Evolutionary conservation across 352 stramenopile species (phyloP), one percentile per base, ranked within the genome.

Genomic region (Halophytophthora polymorphica): DNA sequence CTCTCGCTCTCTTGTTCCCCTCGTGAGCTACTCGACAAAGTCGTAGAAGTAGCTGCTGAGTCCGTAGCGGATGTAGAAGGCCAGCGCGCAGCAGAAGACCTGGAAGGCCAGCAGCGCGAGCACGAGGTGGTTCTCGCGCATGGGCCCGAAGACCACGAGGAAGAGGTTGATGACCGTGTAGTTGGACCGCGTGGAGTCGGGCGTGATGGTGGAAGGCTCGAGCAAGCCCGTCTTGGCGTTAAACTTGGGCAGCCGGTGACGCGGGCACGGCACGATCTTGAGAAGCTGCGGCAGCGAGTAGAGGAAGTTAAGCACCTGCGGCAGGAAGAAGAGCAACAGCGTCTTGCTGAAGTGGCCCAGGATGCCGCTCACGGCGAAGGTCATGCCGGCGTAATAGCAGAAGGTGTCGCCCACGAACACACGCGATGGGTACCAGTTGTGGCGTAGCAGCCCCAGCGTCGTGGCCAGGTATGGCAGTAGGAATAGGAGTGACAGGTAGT

Each of bases 351-450:
- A 99, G 72, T 99, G 96, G 23, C 97, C 92, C 35, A 98, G 64
- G 47, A 98, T 97, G 21, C 89, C 93, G 11, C 95, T 92, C 19
- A 98, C 96, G 0, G 97, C 97, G 71, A 99, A 98, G 1, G 95
- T 98, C 95, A 99, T 99, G 33, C 97, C 97, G 4, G 96, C 95
- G 69, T 98, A 99, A 72, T 99, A 99, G 65, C 96, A 99, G 66
- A 98, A 99, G 12, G 97, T 99, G 70, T 99, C 97, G 2, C 97
- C 97, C 14, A 99, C 97, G 71, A 99, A 99, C 7, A 98, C 92
- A 15, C 71, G 76, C 29, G 97, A 92, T 19, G 97, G 97, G 58
- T 97, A 99, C 87, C 94, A 99, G 77, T 99, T 99, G 74, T 98
- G 90, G 39, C 82, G 71, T 28, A 99, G 79, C 31, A 99, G 69